Conservation (phyloP, 1,284 basidiomycete species). For the Meripilus lineatus region DNA sequence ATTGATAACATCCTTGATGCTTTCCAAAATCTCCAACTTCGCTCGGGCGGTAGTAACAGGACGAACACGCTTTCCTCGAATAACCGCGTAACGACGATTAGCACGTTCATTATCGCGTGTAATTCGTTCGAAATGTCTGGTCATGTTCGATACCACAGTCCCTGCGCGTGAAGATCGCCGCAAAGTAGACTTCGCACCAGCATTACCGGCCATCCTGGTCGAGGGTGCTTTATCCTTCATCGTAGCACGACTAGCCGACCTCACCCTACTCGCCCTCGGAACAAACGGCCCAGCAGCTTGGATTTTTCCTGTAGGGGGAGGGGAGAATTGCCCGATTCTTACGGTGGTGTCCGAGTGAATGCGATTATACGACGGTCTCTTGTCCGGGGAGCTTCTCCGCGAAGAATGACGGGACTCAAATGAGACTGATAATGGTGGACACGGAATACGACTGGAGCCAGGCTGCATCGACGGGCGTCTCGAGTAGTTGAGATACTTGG, state of each 20-base stretch:
- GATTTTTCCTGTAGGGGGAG: conserved; percentile 27
- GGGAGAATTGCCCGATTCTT: conserved; percentile 39
- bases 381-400: conserved; percentile 68
- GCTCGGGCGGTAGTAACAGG: conserved; percentile 89
- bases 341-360: conserved; percentile 31
- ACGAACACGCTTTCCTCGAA: conserved; percentile 86
- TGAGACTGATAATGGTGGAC: conserved; percentile 36
- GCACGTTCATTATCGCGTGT: conserved; percentile 63
- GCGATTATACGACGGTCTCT: conserved; percentile 36
- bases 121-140: conserved; percentile 75
- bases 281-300: conserved; percentile 14
- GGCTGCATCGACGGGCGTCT: conserved; percentile 36
- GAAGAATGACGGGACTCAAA: conserved; percentile 58
- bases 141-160: conserved; percentile 69
- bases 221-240: conserved; percentile 46
- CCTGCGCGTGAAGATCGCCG: conserved; percentile 47
- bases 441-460: conserved; percentile 46
- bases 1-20: conserved; percentile 87
- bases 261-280: conserved; percentile 31
- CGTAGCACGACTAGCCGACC: conserved; percentile 33
- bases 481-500: conserved; percentile 54
- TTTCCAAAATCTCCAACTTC: conserved; percentile 88
- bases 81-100: conserved; percentile 68
- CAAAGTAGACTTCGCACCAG: conserved; percentile 43
- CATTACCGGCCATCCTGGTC: conserved; percentile 36